These are phyloP conservation scores for Cryphonectria parasitica DNA, from an alignment of 2,329 filamentous ascomycete genomes.

Conservation along the genomic window DNA sequence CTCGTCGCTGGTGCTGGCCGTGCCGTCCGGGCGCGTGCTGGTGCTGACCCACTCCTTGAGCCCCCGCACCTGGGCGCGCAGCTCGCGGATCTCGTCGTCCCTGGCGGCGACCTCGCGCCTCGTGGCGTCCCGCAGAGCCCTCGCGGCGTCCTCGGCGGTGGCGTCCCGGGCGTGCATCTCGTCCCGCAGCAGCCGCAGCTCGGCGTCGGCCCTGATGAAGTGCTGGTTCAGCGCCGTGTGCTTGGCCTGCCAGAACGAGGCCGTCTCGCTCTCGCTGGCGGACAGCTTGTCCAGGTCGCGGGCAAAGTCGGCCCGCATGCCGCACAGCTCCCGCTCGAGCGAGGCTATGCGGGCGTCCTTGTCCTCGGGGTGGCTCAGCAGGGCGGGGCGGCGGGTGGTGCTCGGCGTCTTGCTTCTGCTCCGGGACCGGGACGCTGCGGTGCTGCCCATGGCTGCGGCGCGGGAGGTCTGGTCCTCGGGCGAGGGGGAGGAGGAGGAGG, in stretches of 20 bases:
- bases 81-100: constrained; percentile 60
- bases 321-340: constrained; percentile 55
- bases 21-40: constrained; percentile 63
- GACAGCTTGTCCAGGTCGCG: constrained; percentile 57
- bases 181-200: constrained; percentile 53
- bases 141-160: constrained; percentile 51
- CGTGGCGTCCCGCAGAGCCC: constrained; percentile 53
- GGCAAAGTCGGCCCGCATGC: constrained; percentile 58
- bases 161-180: constrained; percentile 54
- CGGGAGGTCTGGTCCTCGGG: constrained; percentile 21
- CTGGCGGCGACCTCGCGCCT: constrained; percentile 49
- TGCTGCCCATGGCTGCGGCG: not conserved
- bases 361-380: constrained; percentile 41
- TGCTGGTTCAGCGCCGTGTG: constrained; percentile 57
- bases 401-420: constrained; percentile 20
- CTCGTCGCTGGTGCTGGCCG: constrained; percentile 68
- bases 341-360: constrained; percentile 57
- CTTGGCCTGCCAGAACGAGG: constrained; percentile 62
- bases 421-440: not conserved
- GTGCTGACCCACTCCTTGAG: constrained; percentile 75
- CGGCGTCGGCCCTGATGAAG: constrained; percentile 55
- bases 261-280: constrained; percentile 58
- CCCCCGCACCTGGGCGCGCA: constrained; percentile 65
- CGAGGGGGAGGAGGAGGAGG: constrained; percentile 20
- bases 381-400: constrained; percentile 13